Conservation (phyloP, 768 basidiomycete species). For the Calvatia gigantea region DNA sequence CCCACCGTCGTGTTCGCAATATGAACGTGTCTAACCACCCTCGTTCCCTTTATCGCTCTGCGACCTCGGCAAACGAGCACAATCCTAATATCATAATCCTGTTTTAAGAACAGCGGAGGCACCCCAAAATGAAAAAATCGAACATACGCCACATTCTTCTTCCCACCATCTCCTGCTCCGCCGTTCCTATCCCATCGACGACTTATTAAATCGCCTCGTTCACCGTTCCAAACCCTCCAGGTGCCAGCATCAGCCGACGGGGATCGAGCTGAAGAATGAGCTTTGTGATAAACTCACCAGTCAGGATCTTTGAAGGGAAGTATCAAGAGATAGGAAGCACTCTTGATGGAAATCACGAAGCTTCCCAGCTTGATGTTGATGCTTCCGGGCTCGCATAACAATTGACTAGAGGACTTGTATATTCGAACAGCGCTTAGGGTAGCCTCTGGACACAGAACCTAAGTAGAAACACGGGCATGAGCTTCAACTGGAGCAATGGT, state of each 20-base stretch:
- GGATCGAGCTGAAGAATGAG: conserved; percentile 94
- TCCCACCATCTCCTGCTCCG: too few species aligned
- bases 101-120: too few species aligned
- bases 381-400: conserved; percentile 79
- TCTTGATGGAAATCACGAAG: conserved; percentile 97
- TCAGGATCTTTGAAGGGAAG: not conserved
- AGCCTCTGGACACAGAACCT: conserved; percentile 96
- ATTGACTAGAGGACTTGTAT: conserved; percentile 85
- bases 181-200: too few species aligned
- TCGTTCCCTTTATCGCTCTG: too few species aligned
- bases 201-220: too few species aligned
- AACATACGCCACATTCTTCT: too few species aligned
- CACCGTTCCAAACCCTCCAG: too few species aligned
- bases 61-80: too few species aligned
- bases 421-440: conserved; percentile 97
- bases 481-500: conserved; percentile 7
- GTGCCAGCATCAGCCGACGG: conserved; percentile 82
- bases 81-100: too few species aligned
- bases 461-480: conserved; percentile 8
- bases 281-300: conserved; percentile 44
- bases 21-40: too few species aligned
- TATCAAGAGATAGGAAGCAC: conserved; percentile 47
- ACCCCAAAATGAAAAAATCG: too few species aligned
- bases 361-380: conserved; percentile 84
- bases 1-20: too few species aligned